Evolutionary conservation across 1,139 yeast genomes (phyloP).

Genomic region (Debaryomyces psychrophilus): DNA sequence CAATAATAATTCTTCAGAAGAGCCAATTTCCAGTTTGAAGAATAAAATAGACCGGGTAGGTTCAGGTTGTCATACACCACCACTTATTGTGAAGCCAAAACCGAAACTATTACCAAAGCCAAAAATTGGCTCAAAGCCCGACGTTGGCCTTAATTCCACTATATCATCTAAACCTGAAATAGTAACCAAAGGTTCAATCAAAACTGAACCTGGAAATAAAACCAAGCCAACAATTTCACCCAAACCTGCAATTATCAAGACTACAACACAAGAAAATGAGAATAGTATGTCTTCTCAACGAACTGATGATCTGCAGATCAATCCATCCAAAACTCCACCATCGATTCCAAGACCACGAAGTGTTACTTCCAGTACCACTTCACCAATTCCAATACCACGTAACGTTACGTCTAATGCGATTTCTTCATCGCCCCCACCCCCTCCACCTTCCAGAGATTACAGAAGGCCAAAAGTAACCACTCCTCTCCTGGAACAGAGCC

Average conservation of each 20-base stretch:
- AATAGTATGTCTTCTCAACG: not conserved
- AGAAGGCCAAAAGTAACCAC: constrained; percentile 23
- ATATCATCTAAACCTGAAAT: constrained; percentile 17
- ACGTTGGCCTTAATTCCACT: not conserved
- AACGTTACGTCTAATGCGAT: not conserved
- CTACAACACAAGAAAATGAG: not conserved
- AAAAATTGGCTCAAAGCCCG: constrained; percentile 18
- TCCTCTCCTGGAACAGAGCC: constrained; percentile 19
- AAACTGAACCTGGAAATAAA: constrained; percentile 9
- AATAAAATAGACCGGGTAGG: constrained; percentile 17
- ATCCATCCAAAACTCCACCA: constrained; percentile 5
- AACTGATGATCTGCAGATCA: not conserved
- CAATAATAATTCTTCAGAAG: not conserved
- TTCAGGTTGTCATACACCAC: constrained; percentile 13
- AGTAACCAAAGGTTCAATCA: not conserved
- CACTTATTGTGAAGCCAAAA: constrained; percentile 16
- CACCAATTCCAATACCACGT: constrained; percentile 22
- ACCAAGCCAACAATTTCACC: constrained; percentile 9
- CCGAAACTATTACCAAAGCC: constrained; percentile 24
- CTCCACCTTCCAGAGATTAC: constrained; percentile 44
- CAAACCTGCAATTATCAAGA: not conserved
- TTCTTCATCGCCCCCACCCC: constrained; percentile 33
- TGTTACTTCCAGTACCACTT: not conserved
- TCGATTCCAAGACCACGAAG: not conserved
- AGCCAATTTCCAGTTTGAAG: not conserved